Evolutionary conservation across 129 eudicot genomes (phyloP).

Genomic region (Smallanthus sonchifolius): DNA sequence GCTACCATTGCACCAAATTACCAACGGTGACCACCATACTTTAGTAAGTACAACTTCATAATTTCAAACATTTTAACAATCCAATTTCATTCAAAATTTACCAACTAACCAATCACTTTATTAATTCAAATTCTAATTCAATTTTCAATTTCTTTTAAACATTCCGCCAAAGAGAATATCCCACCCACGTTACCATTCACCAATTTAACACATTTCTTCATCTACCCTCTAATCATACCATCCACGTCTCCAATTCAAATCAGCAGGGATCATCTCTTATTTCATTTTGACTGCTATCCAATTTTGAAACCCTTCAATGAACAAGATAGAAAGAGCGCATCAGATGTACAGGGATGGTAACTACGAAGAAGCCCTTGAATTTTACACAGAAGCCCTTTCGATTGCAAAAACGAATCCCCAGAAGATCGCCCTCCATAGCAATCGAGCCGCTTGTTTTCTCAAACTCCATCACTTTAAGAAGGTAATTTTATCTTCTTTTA

Average conservation of each 20-base stretch:
- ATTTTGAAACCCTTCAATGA: slow-evolving; percentile 26
- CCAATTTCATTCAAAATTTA: no score
- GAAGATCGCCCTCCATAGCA: slow-evolving; percentile 93
- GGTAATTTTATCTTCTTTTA: slow-evolving; percentile 30
- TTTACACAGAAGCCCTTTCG: slow-evolving; percentile 73
- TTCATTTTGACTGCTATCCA: not conserved
- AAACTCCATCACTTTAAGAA: slow-evolving; percentile 77
- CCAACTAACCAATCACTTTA: no score
- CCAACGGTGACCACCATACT: no score
- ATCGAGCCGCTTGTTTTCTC: slow-evolving; percentile 92
- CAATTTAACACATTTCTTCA: not conserved
- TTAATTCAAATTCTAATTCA: no score
- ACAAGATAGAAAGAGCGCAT: slow-evolving; percentile 84
- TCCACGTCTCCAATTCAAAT: slow-evolving; percentile 14
- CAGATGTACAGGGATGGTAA: slow-evolving; percentile 85
- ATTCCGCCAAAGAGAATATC: no score
- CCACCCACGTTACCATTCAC: no score
- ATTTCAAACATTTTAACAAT: no score
- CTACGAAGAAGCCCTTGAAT: slow-evolving; percentile 63
- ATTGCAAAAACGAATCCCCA: slow-evolving; percentile 71
- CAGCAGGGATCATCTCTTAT: not conserved
- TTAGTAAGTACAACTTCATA: no score
- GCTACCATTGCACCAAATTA: no score
- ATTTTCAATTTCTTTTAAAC: no score
- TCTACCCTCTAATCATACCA: not conserved